phyloP scores from a whole-genome alignment of 78 protist species.

The Dictyostelium capitatum region DNA sequence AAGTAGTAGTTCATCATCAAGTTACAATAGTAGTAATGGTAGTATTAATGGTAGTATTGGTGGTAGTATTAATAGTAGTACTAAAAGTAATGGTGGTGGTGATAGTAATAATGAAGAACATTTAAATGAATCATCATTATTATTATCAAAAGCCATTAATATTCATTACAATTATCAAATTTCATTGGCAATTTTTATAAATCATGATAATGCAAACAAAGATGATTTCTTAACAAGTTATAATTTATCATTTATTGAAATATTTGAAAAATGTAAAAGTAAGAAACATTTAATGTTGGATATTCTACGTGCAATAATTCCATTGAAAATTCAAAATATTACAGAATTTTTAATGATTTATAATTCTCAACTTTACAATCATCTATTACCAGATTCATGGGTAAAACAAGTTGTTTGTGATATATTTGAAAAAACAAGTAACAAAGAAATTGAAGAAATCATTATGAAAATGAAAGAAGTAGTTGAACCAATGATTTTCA shows the following conservation, averaged over 20 bases:
- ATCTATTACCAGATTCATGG: conserved; percentile 7
- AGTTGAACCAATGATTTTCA: conserved; percentile 3
- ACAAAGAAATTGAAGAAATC: conserved; percentile 14
- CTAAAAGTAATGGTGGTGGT: neutral
- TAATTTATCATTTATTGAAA: neutral
- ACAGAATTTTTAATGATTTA: conserved; percentile 12
- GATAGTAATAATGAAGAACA: neutral
- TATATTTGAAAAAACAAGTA: conserved; percentile 5
- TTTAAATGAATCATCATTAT: neutral
- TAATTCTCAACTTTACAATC: conserved; percentile 1
- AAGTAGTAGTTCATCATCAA: too few relatives aligned
- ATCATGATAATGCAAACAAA: neutral
- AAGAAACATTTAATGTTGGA: conserved; percentile 28
- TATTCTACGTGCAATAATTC: neutral
- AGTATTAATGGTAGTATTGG: neutral
- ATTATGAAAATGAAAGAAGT: conserved; percentile 5
- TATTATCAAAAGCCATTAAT: conserved; percentile 10
- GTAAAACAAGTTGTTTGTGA: neutral
- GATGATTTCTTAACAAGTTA: neutral
- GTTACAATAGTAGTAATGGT: neutral
- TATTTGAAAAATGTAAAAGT: conserved; percentile 18
- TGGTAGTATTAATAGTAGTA: neutral
- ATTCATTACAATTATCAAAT: conserved; percentile 23
- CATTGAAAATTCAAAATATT: conserved; percentile 8
- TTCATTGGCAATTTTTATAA: conserved; percentile 8